A percentile compares a stretch with the other conserved stretches of the same genome.
These are phyloP conservation scores for Penicillium decumbens DNA, from an alignment of 2,329 filamentous ascomycete species.

Conservation along the genomic window DNA sequence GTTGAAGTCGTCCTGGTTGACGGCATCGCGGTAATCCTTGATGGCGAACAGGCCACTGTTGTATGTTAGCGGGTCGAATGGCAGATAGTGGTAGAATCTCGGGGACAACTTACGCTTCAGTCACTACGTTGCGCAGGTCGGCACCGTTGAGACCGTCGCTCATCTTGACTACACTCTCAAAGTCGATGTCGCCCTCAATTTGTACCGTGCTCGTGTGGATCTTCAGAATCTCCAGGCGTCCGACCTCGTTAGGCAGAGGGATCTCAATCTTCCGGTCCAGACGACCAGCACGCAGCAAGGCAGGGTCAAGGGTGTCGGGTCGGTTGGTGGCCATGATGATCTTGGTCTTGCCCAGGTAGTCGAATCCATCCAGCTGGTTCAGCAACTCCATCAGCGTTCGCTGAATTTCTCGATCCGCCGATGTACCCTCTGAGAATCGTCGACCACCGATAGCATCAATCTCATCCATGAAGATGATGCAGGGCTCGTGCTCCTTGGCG, in stretches of 20 bases:
- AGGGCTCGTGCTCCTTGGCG: conserved; percentile 97
- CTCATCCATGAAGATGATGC: conserved; percentile 99
- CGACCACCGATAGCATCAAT: conserved; percentile 98
- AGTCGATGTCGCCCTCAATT: conserved; percentile 92
- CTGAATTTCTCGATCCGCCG: conserved; percentile 96
- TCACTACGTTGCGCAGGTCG: conserved; percentile 95
- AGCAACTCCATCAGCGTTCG: conserved; percentile 97
- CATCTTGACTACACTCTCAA: conserved; percentile 99
- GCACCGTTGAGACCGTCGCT: conserved; percentile 96
- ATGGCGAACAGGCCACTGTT: conserved; percentile 87
- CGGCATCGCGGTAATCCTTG: conserved; percentile 92
- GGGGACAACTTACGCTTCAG: conserved; percentile 74
- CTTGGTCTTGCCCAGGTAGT: conserved; percentile 98
- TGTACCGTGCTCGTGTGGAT: conserved; percentile 86
- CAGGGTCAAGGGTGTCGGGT: conserved; percentile 91
- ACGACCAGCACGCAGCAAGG: conserved; percentile 83
- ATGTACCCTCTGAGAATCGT: conserved; percentile 94
- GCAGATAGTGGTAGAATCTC: not conserved
- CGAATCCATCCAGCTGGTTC: conserved; percentile 97
- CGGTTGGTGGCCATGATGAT: conserved; percentile 99
- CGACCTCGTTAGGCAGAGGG: conserved; percentile 92
- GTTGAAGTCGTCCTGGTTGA: conserved; percentile 99
- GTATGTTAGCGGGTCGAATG: conserved; percentile 15
- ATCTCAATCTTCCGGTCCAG: conserved; percentile 98
- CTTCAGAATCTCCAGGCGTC: conserved; percentile 93